Evolutionary conservation across 2,329 filamentous ascomycete species (phyloP), one percentile per base, ranked within the genome.

Genomic region (Gaeumannomyces tritici): DNA sequence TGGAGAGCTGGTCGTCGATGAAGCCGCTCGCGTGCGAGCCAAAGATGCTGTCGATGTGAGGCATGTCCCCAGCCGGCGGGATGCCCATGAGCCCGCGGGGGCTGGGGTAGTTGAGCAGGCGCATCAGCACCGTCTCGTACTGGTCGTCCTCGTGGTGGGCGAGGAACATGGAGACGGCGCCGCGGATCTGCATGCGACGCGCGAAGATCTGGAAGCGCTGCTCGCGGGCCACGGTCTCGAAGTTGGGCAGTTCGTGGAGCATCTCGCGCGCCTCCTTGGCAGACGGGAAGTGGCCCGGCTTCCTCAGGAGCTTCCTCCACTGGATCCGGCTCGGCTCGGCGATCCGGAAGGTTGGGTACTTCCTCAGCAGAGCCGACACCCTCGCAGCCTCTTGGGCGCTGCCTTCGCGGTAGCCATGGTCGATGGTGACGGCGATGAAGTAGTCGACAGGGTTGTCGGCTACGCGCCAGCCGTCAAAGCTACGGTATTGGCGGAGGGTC

Each of bases 61-160:
- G 93, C n/a, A 97, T 91, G 57, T 84, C 83, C 31, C 83, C 79
- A 24, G 83, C 78, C 3, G 77, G 68, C 12, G 80, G 81, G 68
- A 96, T 95, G 4, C 89, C 91, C 21, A 80, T 77, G 33, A 96
- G 77, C 0, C 90, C 92, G n/a, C 82, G 77, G n/a, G 84, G 83
- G 2, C 83, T 77, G 68, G 91, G 89, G 0, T 88, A 86, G 3
- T 79, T 78, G 11, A 88, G 74, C 63, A 98, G 74, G 55, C 95
- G 84, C 86, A 92, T 89, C 59, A 98, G 75, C 4, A 96, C 81
- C 0, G 93, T 97, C 76, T 99, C 95, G 62, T 92, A 89, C 70
- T 95, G 91, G 69, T 99, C 95, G 69, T 97, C 93, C 65, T 83
- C 79, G 72, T 99, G 95, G 71, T 99, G 95, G 4, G 88, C 95